Conservation (phyloP, 345 rosid species). For the Hibiscus syriacus region DNA sequence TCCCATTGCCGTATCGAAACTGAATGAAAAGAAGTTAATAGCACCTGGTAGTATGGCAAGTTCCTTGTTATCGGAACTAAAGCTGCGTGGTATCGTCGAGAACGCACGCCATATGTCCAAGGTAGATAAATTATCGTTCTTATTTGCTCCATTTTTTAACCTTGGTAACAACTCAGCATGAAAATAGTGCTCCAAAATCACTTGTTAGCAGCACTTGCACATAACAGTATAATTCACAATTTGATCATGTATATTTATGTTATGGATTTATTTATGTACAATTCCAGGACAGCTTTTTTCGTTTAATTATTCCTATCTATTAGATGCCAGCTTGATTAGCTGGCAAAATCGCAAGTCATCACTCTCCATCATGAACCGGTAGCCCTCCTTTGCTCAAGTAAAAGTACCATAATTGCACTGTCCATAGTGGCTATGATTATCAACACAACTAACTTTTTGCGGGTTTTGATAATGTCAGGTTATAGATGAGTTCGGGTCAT, state of each 20-base stretch:
- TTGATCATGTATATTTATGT: too few relatives aligned
- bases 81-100: slow-evolving; percentile 65
- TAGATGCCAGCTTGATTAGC: too few relatives aligned
- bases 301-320: too few relatives aligned
- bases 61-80: slow-evolving; percentile 61
- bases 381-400: too few relatives aligned
- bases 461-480: slow-evolving; percentile 61
- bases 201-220: background rate
- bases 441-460: slow-evolving; percentile 38
- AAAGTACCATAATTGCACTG: slow-evolving; percentile 16
- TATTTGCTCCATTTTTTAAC: slow-evolving; percentile 3
- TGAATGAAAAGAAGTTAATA: slow-evolving; percentile 70
- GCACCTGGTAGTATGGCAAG: slow-evolving; percentile 59
- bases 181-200: background rate
- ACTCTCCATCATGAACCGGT: slow-evolving; percentile 14
- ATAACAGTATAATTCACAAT: too few relatives aligned
- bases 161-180: background rate
- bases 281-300: too few relatives aligned
- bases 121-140: slow-evolving; percentile 46
- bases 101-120: slow-evolving; percentile 72
- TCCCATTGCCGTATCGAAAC: slow-evolving; percentile 58
- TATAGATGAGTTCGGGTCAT: slow-evolving; percentile 71
- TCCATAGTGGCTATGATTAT: slow-evolving; percentile 16
- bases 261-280: too few relatives aligned
- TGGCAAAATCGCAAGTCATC: slow-evolving; percentile 9